Percentiles rank a stretch among this genome's conserved stretches.
These are phyloP conservation scores for Penicillium decumbens DNA, from an alignment of 2,329 filamentous ascomycete species.

Conservation along the genomic window DNA sequence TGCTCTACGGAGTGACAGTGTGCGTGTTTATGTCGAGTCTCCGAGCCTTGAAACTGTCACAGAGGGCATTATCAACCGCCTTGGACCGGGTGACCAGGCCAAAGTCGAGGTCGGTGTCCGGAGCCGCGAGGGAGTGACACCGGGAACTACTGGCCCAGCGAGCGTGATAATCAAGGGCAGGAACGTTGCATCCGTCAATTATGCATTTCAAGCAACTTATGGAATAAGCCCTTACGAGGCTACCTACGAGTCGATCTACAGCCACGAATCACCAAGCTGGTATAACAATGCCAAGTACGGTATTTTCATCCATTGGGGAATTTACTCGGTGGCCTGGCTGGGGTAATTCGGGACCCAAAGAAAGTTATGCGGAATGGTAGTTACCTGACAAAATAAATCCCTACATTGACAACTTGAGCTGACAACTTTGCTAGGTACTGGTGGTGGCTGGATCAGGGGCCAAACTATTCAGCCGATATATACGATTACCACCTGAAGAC, in stretches of 20 bases:
- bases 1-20: constrained; percentile 31
- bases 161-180: constrained; percentile 27
- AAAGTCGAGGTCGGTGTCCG: constrained; percentile 37
- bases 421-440: constrained; percentile 18
- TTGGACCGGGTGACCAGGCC: constrained; percentile 40
- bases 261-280: constrained; percentile 50
- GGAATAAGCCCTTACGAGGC: constrained; percentile 32
- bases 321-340: constrained; percentile 54
- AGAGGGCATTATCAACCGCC: constrained; percentile 36
- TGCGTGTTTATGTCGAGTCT: constrained; percentile 34
- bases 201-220: constrained; percentile 36
- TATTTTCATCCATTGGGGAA: constrained; percentile 59
- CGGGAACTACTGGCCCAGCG: constrained; percentile 29
- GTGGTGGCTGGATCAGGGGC: constrained; percentile 50
- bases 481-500: constrained; percentile 51
- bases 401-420: neutral
- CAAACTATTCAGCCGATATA: constrained; percentile 40
- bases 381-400: neutral
- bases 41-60: constrained; percentile 32
- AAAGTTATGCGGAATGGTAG: constrained; percentile 41
- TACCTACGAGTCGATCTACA: constrained; percentile 38
- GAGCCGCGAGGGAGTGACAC: constrained; percentile 29
- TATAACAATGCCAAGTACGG: constrained; percentile 55
- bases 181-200: constrained; percentile 19
- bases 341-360: constrained; percentile 43